phyloP scores from a whole-genome alignment of 2,329 filamentous ascomycete species.

The Penicillium brasilianum region DNA sequence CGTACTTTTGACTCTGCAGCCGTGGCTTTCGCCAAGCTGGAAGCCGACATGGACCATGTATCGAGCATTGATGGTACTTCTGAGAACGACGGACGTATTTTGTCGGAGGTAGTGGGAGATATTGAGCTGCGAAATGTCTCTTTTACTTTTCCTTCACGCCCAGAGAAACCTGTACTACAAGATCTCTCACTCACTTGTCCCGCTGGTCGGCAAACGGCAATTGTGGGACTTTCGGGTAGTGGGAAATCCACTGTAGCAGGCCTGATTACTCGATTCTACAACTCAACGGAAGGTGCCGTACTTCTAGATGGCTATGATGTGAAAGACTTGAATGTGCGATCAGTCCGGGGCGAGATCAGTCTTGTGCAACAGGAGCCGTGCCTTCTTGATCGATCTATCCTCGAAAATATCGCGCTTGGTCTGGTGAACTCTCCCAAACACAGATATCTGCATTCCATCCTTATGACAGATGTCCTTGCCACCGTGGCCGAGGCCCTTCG shows the following conservation, averaged over 20 bases:
- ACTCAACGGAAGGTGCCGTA: constrained; percentile 65
- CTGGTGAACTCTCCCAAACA: constrained; percentile 27
- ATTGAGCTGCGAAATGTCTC: constrained; percentile 41
- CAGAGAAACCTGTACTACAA: constrained; percentile 23
- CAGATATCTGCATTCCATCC: constrained; percentile 18
- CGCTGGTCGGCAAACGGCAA: constrained; percentile 55
- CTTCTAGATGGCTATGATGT: constrained; percentile 67
- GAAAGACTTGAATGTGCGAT: constrained; percentile 56
- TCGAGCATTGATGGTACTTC: constrained; percentile 51
- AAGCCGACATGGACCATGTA: constrained; percentile 60
- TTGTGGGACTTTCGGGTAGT: constrained; percentile 60
- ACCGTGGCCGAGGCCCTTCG: constrained; percentile 50
- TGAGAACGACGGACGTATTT: constrained; percentile 16
- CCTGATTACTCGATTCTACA: constrained; percentile 67
- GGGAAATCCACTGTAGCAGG: constrained; percentile 69
- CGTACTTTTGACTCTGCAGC: constrained; percentile 55
- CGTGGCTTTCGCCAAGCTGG: constrained; percentile 61
- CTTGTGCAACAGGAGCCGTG: constrained; percentile 20
- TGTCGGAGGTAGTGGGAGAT: constrained; percentile 28
- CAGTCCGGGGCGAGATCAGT: constrained; percentile 18
- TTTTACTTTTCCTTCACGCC: constrained; percentile 35
- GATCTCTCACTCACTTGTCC: constrained; percentile 24
- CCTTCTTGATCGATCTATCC: constrained; percentile 21
- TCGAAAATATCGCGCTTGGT: constrained; percentile 21
- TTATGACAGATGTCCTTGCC: constrained; percentile 56